Conservation (phyloP, 2,329 filamentous ascomycete species). For the Pestalotiopsis sp. region DNA sequence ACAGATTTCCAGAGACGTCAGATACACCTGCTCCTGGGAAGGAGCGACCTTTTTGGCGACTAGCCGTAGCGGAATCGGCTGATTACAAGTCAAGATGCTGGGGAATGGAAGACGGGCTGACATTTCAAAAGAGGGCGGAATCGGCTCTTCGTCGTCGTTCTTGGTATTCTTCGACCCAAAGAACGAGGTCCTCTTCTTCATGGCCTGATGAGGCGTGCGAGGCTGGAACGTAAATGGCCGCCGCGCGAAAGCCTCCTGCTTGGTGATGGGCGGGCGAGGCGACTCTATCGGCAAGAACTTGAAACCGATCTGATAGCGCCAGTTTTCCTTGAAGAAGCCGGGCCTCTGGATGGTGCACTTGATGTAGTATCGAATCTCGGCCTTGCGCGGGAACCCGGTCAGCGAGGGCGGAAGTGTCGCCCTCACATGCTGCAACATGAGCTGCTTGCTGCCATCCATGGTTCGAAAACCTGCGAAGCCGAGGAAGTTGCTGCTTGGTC, state of each 20-base stretch:
- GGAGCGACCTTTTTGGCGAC: constrained; percentile 76
- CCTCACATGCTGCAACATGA: constrained; percentile 73
- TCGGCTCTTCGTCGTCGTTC: constrained; percentile 32
- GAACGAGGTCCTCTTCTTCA: constrained; percentile 44
- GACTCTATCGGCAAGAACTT: constrained; percentile 94
- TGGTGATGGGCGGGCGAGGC: constrained; percentile 67
- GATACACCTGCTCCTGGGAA: constrained; percentile 69
- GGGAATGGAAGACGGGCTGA: constrained; percentile 83
- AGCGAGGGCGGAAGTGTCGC: constrained; percentile 87
- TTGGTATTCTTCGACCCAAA: constrained; percentile 14
- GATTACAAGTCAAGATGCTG: constrained; percentile 85
- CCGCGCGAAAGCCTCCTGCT: constrained; percentile 83
- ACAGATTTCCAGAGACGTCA: constrained; percentile 80
- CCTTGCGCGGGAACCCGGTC: constrained; percentile 82
- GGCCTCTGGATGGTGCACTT: constrained; percentile 95
- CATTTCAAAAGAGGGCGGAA: constrained; percentile 74
- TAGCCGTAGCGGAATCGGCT: constrained; percentile 79
- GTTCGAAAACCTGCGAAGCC: constrained; percentile 57
- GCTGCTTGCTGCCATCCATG: constrained; percentile 66
- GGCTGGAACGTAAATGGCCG: constrained; percentile 64
- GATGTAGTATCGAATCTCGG: constrained; percentile 91
- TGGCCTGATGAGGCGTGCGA: constrained; percentile 31
- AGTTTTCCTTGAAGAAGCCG: constrained; percentile 88
- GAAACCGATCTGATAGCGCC: constrained; percentile 69
- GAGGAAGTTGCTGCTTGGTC: constrained; percentile 44